phyloP scores from a whole-genome alignment of 2,329 filamentous ascomycete species.

The Helicocarpus griseus region DNA sequence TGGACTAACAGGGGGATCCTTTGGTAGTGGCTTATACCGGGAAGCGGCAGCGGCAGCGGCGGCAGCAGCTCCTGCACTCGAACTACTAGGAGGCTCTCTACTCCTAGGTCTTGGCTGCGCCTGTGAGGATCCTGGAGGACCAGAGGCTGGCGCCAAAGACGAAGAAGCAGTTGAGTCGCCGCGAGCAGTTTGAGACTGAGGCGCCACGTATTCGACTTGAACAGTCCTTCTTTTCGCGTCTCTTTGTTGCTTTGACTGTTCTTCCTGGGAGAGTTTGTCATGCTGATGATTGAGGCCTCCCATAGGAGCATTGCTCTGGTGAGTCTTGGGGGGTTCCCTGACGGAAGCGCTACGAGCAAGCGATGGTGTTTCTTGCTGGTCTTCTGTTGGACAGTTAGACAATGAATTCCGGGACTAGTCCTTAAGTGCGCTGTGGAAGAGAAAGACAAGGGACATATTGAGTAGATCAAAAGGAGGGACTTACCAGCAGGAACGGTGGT shows the following conservation, averaged over 20 bases:
- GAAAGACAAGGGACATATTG: too few relatives aligned
- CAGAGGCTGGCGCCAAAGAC: slow-evolving; percentile 18
- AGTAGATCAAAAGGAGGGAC: slow-evolving; percentile 15
- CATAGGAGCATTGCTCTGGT: slow-evolving; percentile 23
- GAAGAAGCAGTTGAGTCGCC: slow-evolving; percentile 42
- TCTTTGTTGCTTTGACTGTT: slow-evolving; percentile 32
- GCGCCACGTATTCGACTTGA: slow-evolving; percentile 94
- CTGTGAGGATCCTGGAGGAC: slow-evolving; percentile 9
- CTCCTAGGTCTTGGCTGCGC: slow-evolving; percentile 37
- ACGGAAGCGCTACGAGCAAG: slow-evolving; percentile 87
- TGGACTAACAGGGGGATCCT: slow-evolving; percentile 41
- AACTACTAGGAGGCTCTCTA: slow-evolving; percentile 21
- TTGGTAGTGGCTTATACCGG: slow-evolving; percentile 46
- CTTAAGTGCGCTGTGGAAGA: too few relatives aligned
- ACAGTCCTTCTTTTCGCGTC: slow-evolving; percentile 91
- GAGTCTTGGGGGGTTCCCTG: slow-evolving; percentile 66
- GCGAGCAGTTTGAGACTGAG: slow-evolving; percentile 73
- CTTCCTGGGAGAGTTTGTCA: slow-evolving; percentile 61
- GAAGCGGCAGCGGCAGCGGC: slow-evolving; percentile 7
- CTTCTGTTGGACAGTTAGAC: slow-evolving; percentile 27
- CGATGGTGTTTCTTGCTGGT: slow-evolving; percentile 48
- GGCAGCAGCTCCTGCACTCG: slow-evolving; percentile 28
- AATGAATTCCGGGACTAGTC: too few relatives aligned
- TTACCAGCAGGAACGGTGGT: slow-evolving; percentile 57
- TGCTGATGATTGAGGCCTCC: slow-evolving; percentile 62